Evolutionary conservation across 306 rosid species (phyloP), one percentile per base, ranked within the genome.

Genomic region (Crotalaria pallida): DNA sequence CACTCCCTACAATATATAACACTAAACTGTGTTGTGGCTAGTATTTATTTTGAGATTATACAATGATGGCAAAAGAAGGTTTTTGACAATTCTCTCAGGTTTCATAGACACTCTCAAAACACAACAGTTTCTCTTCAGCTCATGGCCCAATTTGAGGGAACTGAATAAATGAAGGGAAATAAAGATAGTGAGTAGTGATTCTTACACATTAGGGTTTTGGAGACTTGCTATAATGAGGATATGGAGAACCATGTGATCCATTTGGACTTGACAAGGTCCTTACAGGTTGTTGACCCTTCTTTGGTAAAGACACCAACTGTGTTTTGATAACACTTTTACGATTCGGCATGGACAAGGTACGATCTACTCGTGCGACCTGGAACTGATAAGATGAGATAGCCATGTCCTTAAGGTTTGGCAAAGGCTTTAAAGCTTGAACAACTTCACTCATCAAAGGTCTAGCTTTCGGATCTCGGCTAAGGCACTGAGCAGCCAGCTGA

Each of bases 361-460:
- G 91, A 33, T 88, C 96, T 2, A 86, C 90, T 65, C 87, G 90
- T 7, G 84, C 63, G 24, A 80, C 73, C 69, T 85, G 91, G 82
- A 88, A 93, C 76, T 84, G 82, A 61, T 84, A 77, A 31, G 96
- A 87, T 44, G 97, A 87, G 80, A 79, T 74, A 22, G 98, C 97
- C 97, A 93, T 93, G 48, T 93, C 98, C 84, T 87, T 88, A 47
- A 93, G 96, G 82, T 58, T 77, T 23, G 86, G 96, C 81, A 93
- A 63, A 74, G 89, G 97, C 83, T 84, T 90, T 26, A 93, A 81
- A 65, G 83, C 78, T 74, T 81, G 85, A 31, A 90, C 90, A 40
- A 88, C 86, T 77, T 93, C 94, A 73, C 90, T 87, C 97, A 90
- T 90, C 81, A 76, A 67, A 33, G 98, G 98, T 65, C 98, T 81